Conservation (phyloP, 2,329 filamentous ascomycete genomes). For the Coccinonectria pachysandricola region DNA sequence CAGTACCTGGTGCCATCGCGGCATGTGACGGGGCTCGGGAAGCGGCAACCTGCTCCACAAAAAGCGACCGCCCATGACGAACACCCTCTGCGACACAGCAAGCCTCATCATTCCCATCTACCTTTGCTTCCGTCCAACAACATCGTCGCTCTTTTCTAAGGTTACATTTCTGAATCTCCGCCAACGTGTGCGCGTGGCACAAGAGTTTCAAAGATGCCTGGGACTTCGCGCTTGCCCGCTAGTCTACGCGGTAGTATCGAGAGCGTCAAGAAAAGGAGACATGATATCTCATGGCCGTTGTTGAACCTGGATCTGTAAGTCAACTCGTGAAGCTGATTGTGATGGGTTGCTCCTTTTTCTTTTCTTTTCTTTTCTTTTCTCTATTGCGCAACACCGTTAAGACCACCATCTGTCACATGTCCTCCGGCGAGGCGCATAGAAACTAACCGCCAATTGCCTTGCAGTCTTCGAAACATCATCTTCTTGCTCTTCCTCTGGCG, state of each 20-base stretch:
- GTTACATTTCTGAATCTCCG: constrained; percentile 1
- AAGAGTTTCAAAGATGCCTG: constrained; percentile 44
- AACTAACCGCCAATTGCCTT: constrained; percentile 1
- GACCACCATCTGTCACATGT: too few relatives aligned
- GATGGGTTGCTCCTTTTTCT: too few relatives aligned
- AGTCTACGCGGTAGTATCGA: constrained; percentile 59
- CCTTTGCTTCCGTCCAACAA: too few relatives aligned
- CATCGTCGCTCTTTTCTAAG: constrained; percentile 1
- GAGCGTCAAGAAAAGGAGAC: constrained; percentile 46
- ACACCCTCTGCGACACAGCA: too few relatives aligned
- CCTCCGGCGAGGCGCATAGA: too few relatives aligned
- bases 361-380: too few relatives aligned
- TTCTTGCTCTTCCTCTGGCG: constrained; percentile 83
- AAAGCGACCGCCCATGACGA: too few relatives aligned
- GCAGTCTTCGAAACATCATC: constrained; percentile 72
- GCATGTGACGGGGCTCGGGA: constrained; percentile 17
- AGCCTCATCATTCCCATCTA: too few relatives aligned
- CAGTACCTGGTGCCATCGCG: constrained; percentile 1
- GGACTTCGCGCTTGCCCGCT: constrained; percentile 59
- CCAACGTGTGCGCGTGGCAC: too few relatives aligned
- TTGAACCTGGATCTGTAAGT: constrained; percentile 62
- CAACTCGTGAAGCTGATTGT: too few relatives aligned
- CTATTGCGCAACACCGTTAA: too few relatives aligned
- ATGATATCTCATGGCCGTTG: constrained; percentile 45
- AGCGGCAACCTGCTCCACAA: constrained; percentile 14